phyloP scores from a whole-genome alignment of 495 filamentous ascomycete genomes.

The Penicillium macrosclerotiorum region DNA sequence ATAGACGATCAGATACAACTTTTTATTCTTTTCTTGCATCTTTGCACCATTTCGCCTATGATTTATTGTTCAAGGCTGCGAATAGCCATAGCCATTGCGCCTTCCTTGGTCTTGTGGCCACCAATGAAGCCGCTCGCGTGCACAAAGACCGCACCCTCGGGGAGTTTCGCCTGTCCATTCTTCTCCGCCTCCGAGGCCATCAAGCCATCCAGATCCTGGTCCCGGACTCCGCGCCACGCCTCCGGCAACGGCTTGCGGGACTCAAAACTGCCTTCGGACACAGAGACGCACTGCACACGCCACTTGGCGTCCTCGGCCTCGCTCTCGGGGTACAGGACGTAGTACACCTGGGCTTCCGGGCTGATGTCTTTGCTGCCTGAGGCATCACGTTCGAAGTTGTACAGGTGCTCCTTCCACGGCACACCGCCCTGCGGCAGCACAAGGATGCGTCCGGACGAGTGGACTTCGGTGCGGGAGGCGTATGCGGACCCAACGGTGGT shows the following conservation, averaged over 20 bases:
- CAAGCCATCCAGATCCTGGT: conserved; percentile 74
- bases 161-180: conserved; percentile 35
- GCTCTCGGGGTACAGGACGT: conserved; percentile 91
- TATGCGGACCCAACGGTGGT: conserved; percentile 73
- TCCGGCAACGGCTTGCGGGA: conserved; percentile 89
- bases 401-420: conserved; percentile 96
- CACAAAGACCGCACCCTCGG: conserved; percentile 78
- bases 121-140: conserved; percentile 96
- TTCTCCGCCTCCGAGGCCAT: conserved; percentile 58
- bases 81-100: conserved; percentile 82
- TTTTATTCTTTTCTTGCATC: conserved; percentile 14
- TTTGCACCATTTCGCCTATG: not conserved
- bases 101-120: conserved; percentile 86
- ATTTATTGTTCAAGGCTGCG: conserved; percentile 59
- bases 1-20: conserved; percentile 12
- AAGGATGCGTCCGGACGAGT: conserved; percentile 74
- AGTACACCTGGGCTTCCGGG: conserved; percentile 57
- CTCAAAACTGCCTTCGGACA: conserved; percentile 77
- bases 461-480: conserved; percentile 56
- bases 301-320: conserved; percentile 69
- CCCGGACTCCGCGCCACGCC: conserved; percentile 84
- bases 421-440: conserved; percentile 70
- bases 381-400: conserved; percentile 71
- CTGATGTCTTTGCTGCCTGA: conserved; percentile 31
- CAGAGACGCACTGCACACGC: conserved; percentile 87